phyloP scores from a whole-genome alignment of 768 basidiomycete species.

The Boletus sensibilis region DNA sequence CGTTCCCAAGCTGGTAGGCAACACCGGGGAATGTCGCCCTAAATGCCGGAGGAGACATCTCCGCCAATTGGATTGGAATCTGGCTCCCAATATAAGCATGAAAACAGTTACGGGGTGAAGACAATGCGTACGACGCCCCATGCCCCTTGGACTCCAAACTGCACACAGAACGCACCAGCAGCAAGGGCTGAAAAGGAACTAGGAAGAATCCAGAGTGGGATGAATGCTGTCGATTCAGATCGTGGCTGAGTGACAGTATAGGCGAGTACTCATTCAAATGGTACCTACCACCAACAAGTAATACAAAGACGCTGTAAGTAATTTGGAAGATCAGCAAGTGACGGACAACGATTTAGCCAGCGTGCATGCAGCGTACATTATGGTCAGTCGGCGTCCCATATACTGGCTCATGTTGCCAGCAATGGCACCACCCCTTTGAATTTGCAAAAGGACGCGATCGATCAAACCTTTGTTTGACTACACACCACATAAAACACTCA shows the following conservation, averaged over 20 bases:
- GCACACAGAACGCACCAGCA: slow-evolving; percentile 84
- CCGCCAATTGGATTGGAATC: slow-evolving; percentile 77
- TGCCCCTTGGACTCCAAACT: slow-evolving; percentile 87
- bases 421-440: slow-evolving; percentile 57
- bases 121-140: slow-evolving; percentile 72
- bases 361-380: slow-evolving; percentile 38
- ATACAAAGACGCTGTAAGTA: slow-evolving; percentile 19
- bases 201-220: slow-evolving; percentile 86
- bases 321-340: neutral
- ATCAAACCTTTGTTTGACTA: neutral
- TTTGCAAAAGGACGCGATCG: neutral
- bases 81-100: slow-evolving; percentile 6
- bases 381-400: slow-evolving; percentile 80
- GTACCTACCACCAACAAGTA: slow-evolving; percentile 28
- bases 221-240: slow-evolving; percentile 40
- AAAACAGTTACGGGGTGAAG: neutral
- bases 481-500: slow-evolving; percentile 26
- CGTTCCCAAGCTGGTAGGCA: slow-evolving; percentile 81
- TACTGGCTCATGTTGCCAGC: slow-evolving; percentile 76
- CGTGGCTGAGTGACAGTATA: neutral
- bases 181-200: slow-evolving; percentile 61
- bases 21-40: slow-evolving; percentile 86
- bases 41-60: slow-evolving; percentile 88
- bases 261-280: neutral
- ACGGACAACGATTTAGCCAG: neutral